A percentile compares a stretch with the other conserved stretches of the same genome.
Evolutionary conservation across 148 eudicot species (phyloP).

Genomic region (Dysphania ambrosioides): DNA sequence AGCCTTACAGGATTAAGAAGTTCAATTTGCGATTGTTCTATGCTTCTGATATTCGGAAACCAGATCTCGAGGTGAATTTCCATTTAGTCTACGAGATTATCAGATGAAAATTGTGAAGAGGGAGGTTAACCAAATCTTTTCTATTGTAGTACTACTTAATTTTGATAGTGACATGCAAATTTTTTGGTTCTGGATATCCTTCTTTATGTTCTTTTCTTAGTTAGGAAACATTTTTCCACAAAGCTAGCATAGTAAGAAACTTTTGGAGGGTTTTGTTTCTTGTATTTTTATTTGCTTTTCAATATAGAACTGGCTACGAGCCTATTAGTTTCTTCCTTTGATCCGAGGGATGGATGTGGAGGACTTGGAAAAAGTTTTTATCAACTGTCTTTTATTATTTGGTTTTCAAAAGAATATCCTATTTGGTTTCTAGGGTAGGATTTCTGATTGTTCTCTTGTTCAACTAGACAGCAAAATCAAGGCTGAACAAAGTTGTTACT

Average conservation of each 20-base stretch:
- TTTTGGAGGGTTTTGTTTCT: neutral
- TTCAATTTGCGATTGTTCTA: slow-evolving; percentile 69
- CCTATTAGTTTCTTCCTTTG: neutral
- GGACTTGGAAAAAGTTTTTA: neutral
- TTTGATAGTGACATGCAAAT: neutral
- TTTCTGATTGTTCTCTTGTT: slow-evolving; percentile 35
- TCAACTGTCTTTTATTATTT: neutral
- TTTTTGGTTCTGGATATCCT: neutral
- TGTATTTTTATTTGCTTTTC: neutral
- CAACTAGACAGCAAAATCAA: slow-evolving; percentile 67
- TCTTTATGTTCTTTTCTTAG: neutral
- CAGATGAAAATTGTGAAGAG: no score
- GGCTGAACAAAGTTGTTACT: slow-evolving; percentile 70
- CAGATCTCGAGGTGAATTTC: slow-evolving; percentile 50
- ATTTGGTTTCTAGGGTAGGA: slow-evolving; percentile 1
- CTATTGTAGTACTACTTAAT: neutral
- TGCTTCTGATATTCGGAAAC: slow-evolving; percentile 64
- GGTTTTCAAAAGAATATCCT: neutral
- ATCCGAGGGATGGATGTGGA: neutral
- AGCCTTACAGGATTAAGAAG: slow-evolving; percentile 77
- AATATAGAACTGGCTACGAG: neutral
- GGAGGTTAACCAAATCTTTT: no score
- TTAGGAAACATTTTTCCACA: neutral
- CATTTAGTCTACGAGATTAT: no score
- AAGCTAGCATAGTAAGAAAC: neutral